phyloP scores from a whole-genome alignment of 352 stramenopile genomes.

The Phytophthora lateralis region DNA sequence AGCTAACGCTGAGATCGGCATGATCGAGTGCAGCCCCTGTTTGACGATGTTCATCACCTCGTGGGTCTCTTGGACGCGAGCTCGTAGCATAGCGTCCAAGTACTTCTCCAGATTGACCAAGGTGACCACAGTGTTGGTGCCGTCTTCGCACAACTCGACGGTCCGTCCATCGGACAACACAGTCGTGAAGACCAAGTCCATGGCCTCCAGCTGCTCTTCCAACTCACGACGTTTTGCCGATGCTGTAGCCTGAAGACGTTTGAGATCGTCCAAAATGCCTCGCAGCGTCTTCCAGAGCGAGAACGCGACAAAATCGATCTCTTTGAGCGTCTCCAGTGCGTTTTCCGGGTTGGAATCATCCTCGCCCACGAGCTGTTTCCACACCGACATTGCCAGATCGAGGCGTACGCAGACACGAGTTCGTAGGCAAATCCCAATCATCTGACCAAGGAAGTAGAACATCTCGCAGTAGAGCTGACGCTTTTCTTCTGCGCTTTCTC shows the following conservation, averaged over 20 bases:
- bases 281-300: constrained; percentile 59
- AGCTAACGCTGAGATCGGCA: constrained; percentile 62
- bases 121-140: constrained; percentile 44
- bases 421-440: constrained; percentile 88
- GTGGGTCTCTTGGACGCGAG: constrained; percentile 45
- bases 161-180: constrained; percentile 65
- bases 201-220: constrained; percentile 56
- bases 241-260: background rate
- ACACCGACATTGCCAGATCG: constrained; percentile 71
- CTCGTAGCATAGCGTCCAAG: constrained; percentile 44
- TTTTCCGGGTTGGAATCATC: constrained; percentile 37
- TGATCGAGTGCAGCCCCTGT: constrained; percentile 75
- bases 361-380: constrained; percentile 73
- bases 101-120: constrained; percentile 60
- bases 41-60: constrained; percentile 75
- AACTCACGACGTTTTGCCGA: constrained; percentile 15
- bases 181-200: constrained; percentile 83
- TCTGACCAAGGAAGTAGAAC: constrained; percentile 91
- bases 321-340: constrained; percentile 55
- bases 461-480: constrained; percentile 79
- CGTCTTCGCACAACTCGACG: constrained; percentile 49
- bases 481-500: constrained; percentile 53
- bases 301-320: constrained; percentile 68
- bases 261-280: constrained; percentile 34
- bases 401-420: constrained; percentile 80